phyloP scores from a whole-genome alignment of 768 basidiomycete genomes.

The Daedaleopsis nitida region DNA sequence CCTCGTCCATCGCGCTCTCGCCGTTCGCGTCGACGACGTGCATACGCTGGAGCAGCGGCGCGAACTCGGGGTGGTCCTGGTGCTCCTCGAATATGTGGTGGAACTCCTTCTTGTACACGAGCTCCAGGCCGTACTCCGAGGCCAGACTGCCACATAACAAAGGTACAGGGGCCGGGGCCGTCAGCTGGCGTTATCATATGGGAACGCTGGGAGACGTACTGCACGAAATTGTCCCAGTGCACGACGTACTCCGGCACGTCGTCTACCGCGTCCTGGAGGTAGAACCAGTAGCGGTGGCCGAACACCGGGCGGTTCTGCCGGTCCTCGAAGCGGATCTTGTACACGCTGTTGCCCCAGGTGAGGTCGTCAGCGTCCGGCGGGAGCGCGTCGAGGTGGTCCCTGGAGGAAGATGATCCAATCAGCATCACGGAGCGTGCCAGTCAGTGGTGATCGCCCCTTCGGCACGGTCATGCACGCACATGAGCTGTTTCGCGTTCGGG shows the following conservation, averaged over 20 bases:
- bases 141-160: constrained; percentile 63
- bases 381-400: constrained; percentile 70
- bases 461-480: no score
- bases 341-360: constrained; percentile 89
- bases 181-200: constrained; percentile 13
- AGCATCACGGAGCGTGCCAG: not conserved
- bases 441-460: no score
- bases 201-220: constrained; percentile 49
- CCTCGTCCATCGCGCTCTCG: constrained; percentile 89
- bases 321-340: constrained; percentile 84
- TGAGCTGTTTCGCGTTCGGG: constrained; percentile 80
- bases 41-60: constrained; percentile 85
- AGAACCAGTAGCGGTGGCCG: constrained; percentile 95
- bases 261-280: constrained; percentile 91
- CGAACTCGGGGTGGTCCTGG: constrained; percentile 76
- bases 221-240: constrained; percentile 90
- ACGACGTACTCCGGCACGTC: constrained; percentile 98
- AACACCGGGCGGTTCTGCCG: constrained; percentile 63
- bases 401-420: constrained; percentile 32
- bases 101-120: constrained; percentile 85
- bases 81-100: constrained; percentile 87
- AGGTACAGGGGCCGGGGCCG: no score
- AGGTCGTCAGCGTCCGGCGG: constrained; percentile 69
- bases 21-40: constrained; percentile 86
- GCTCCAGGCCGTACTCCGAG: constrained; percentile 72